Percentiles rank a stretch among this genome's conserved stretches.
Evolutionary conservation across 2,329 filamentous ascomycete genomes (phyloP).

Genomic region (Fusarium siculi): DNA sequence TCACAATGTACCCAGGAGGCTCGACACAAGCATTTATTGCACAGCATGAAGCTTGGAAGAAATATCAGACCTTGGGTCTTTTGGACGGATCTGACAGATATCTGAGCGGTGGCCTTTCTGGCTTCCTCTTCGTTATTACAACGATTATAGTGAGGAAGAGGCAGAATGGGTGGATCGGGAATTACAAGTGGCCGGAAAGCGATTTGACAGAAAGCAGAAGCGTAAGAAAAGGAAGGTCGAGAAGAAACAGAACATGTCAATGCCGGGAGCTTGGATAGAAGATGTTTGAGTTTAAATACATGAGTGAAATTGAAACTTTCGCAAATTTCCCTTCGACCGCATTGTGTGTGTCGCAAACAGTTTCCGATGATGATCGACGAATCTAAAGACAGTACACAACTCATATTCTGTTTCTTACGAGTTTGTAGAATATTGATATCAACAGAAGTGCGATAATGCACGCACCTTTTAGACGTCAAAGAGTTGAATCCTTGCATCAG

Average conservation of each 20-base stretch:
- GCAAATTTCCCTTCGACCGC: too few relatives aligned
- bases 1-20: neutral
- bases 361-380: too few relatives aligned
- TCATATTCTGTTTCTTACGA: rapidly evolving
- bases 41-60: neutral
- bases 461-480: rapidly evolving
- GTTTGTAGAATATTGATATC: rapidly evolving
- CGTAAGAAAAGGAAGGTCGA: neutral
- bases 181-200: neutral
- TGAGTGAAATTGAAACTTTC: too few relatives aligned
- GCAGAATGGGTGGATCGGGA: neutral
- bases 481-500: rapidly evolving
- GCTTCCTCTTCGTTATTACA: neutral
- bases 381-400: neutral
- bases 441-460: rapidly evolving
- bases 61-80: neutral
- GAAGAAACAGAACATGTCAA: neutral
- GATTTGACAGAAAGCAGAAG: constrained; percentile 3
- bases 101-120: neutral
- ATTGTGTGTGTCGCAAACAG: too few relatives aligned
- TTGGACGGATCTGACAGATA: neutral
- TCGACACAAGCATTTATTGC: neutral
- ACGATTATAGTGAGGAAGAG: neutral
- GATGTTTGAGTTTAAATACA: too few relatives aligned
- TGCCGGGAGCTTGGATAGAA: neutral